Base-by-base conservation (phyloP, 257 asterid genomes). In the Fraxinus excelsior region DNA sequence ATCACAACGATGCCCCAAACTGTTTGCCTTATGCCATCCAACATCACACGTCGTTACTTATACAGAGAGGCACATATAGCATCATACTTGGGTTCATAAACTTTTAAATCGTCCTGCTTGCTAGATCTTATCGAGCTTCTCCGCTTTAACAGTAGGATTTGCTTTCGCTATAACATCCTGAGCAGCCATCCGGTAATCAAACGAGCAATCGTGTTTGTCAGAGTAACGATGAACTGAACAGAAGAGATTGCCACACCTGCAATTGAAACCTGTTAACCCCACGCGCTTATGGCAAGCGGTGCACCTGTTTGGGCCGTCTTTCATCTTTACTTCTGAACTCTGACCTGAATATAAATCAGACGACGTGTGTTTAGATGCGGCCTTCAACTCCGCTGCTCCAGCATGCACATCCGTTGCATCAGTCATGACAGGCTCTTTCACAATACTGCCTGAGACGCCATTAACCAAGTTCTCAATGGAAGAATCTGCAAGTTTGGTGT, bases 91-190 rank as follows among this genome's bases (percentile, higher is more conserved):
- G 35, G 66, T 11, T 12, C 40, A 29, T 32, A 53, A 58, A 26
- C 46, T 75, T 37, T 71, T 32, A 11, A 40, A 42, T 12, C 6
- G 14, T 76, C 74, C 40, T 56, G 23, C 21, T 19, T 67, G 25
- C 67, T 76, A 83, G 65, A 83, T 79, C 76, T 83, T 83, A 34
- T 79, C 86, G 7, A 83, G 86, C 79, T 83, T 83, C 72, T 79
- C 84, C 3, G 84, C 81, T 83, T 79, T 83, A 35, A 83, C 79
- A 72, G 79, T 81, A 42, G 86, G 86, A 79, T 83, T 83, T 18
- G 79, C 83, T 75, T 73, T 83, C 37, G 83, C 83, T 72, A 83
- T 83, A 38, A 83, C 83, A 32, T 79, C 76, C 67, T 37, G 83
- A 66, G 76, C 83, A 28, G 84, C 79, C 68, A 66, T 70, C 8